Evolutionary conservation across 2,329 filamentous ascomycete genomes (phyloP).

Genomic region (Botrytis porri): DNA sequence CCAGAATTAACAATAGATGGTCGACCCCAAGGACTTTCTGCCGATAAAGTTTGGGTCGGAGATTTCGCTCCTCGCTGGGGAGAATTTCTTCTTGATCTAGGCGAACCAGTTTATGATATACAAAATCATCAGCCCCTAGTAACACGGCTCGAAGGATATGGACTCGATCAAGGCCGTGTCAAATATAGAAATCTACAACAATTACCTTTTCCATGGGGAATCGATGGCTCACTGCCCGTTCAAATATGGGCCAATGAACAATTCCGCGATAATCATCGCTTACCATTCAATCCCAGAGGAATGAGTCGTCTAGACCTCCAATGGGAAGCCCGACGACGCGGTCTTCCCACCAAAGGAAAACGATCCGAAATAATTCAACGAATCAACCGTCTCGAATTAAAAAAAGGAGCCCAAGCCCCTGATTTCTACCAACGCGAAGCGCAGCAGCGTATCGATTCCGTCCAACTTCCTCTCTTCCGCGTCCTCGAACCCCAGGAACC

Average conservation of each 20-base stretch:
- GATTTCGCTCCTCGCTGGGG: not conserved
- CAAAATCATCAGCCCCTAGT: not conserved
- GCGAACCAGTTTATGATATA: conserved; percentile 13
- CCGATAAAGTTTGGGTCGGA: not conserved
- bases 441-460: not conserved
- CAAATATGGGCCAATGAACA: not conserved
- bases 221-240: conserved; percentile 2
- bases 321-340: conserved; percentile 4
- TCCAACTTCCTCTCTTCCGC: not conserved
- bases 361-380: not conserved
- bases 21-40: not conserved
- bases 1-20: not conserved
- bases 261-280: not conserved
- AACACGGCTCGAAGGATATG: not conserved
- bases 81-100: conserved; percentile 13
- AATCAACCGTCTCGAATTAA: not conserved
- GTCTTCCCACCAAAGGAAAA: not conserved
- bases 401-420: not conserved
- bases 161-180: conserved; percentile 6
- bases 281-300: conserved; percentile 1
- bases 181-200: not conserved
- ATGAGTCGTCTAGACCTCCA: conserved; percentile 8
- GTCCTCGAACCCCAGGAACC: not conserved
- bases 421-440: not conserved
- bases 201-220: conserved; percentile 12